Evolutionary conservation across 2,329 filamentous ascomycete species (phyloP).

Genomic region (Ophiosphaerella korrae): DNA sequence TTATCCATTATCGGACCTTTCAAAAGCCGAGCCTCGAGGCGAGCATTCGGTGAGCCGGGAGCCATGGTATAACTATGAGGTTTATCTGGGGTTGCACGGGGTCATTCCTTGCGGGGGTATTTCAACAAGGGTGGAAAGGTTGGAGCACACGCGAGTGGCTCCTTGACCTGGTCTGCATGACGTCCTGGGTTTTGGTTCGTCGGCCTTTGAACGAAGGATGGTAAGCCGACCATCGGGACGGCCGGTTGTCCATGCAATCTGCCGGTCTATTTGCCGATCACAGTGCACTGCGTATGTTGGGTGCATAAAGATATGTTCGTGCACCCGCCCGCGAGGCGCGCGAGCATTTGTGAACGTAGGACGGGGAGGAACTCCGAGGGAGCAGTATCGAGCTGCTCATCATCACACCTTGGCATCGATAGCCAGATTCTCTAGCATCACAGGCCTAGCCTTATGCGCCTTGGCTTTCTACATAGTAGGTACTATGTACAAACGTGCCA

Average conservation of each 20-base stretch:
- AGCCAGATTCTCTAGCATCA: too few relatives aligned
- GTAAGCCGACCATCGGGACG: too few relatives aligned
- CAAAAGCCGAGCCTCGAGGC: conserved; percentile 12
- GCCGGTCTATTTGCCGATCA: neutral
- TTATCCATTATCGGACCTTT: conserved; percentile 17
- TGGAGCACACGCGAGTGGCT: neutral
- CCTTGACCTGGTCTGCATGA: conserved; percentile 3
- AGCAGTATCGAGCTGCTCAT: too few relatives aligned
- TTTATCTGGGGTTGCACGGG: conserved; percentile 20
- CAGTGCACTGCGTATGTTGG: neutral
- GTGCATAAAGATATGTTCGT: neutral
- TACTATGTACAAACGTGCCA: too few relatives aligned
- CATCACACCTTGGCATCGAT: too few relatives aligned
- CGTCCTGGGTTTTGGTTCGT: conserved; percentile 2
- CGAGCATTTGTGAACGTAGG: too few relatives aligned
- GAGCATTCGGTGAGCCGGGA: conserved; percentile 10
- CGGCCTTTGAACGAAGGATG: neutral
- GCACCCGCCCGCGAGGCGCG: neutral
- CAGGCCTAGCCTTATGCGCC: too few relatives aligned
- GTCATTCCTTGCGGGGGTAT: conserved; percentile 27
- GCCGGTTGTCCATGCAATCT: neutral
- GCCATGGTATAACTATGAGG: conserved; percentile 4
- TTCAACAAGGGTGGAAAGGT: conserved; percentile 10
- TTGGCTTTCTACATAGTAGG: too few relatives aligned
- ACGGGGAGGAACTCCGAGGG: too few relatives aligned